Conservation (phyloP, 1,139 yeast genomes). For the Tardiomyces blankii region DNA sequence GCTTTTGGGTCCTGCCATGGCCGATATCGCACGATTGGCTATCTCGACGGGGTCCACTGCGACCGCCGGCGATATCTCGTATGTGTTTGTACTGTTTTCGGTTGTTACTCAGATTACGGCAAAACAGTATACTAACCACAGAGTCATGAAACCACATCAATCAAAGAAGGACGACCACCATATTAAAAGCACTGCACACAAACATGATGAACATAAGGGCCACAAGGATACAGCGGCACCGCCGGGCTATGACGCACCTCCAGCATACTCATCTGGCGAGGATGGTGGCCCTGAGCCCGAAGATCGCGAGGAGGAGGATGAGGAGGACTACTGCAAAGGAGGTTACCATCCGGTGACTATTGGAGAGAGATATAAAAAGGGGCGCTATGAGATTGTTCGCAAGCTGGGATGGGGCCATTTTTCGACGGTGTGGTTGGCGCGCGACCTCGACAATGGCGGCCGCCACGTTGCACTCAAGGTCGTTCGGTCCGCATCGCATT, state of each 20-base stretch:
- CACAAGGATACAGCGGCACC: constrained; percentile 2
- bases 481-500: constrained; percentile 57
- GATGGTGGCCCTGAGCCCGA: not conserved
- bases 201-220: constrained; percentile 1
- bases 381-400: constrained; percentile 55
- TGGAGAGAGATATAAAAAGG: constrained; percentile 54
- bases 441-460: constrained; percentile 32
- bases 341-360: constrained; percentile 81
- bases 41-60: not conserved
- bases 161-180: constrained; percentile 16
- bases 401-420: constrained; percentile 92
- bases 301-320: constrained; percentile 47
- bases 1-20: not conserved
- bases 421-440: constrained; percentile 81
- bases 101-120: no score
- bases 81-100: not conserved
- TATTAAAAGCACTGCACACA: constrained; percentile 3
- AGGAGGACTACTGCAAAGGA: constrained; percentile 63
- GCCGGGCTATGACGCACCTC: not conserved
- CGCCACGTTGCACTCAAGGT: constrained; percentile 76
- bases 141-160: constrained; percentile 6
- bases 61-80: not conserved
- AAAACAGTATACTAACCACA: no score
- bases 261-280: not conserved
- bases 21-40: not conserved